Evolutionary conservation across 306 rosid genomes (phyloP).

Genomic region (Casuarina equisetifolia): DNA sequence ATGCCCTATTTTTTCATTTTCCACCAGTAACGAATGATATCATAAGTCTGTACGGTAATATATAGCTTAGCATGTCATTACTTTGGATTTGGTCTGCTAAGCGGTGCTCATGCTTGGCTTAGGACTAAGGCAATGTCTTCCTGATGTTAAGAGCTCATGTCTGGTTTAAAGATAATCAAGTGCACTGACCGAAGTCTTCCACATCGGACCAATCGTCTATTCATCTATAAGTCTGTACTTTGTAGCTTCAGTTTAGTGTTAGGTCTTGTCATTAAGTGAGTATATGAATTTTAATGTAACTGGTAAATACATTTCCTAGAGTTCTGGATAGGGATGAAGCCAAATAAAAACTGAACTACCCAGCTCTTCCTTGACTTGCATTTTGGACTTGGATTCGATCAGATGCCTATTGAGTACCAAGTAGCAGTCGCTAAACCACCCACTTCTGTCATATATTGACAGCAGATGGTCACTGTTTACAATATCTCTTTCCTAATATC

Average conservation of each 20-base stretch:
- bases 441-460: neutral
- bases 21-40: neutral
- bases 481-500: neutral
- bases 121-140: neutral
- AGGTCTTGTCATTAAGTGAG: neutral
- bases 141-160: neutral
- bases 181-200: neutral
- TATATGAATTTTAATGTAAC: neutral
- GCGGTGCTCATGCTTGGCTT: neutral
- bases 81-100: neutral
- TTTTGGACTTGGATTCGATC: constrained; percentile 22
- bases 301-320: neutral
- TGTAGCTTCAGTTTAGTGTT: neutral
- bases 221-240: neutral
- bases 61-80: neutral
- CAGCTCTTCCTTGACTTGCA: constrained; percentile 9
- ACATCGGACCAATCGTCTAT: neutral
- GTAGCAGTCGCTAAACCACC: neutral
- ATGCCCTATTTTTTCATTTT: constrained; percentile 18
- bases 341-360: neutral
- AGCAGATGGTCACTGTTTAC: constrained; percentile 12
- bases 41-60: neutral
- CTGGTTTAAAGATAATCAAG: neutral
- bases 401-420: constrained; percentile 10
- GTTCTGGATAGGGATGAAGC: neutral